Evolutionary conservation across 179 eudicot species (phyloP), one percentile per base, ranked within the genome.

Genomic region (Silene vulgaris): DNA sequence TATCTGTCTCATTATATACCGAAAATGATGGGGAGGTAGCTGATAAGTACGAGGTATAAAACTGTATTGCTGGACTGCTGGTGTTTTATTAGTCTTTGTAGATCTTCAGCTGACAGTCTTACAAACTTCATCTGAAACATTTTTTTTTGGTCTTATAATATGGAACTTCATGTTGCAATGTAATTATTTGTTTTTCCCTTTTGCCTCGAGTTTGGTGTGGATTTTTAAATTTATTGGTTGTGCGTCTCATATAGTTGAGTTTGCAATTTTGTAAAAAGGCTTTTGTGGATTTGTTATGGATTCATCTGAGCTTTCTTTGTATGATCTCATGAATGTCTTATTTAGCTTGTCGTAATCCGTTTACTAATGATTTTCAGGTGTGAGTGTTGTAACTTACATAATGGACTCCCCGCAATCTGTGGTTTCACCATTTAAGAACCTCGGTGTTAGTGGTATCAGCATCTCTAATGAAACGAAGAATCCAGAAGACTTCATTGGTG

Each of bases 321-420:
- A 23, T 26, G 9, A 43, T 50, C 20, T 35, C 43, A 16, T 37
- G 54, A 3, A 6, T 37, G 11, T 40, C 6, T 69, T 0, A 9
- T 26, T 50, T 61, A 29, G 35, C 32, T 43, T 70, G 35, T 14
- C 37, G 74, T 19, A 74, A 93, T 63, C 54, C 32, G 0, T 48
- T 35, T 73, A 1, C 19, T 21, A 26, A 29, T 63, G 28, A 61
- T 62, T 73, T 83, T 50, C 90, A 90, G 96, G 86, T 79, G 63
- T 97, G 89, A 89, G 75, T 93, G 95, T 65, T 75, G 32, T 69
- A 63, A 67, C 37, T 61, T 37, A 54, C 60, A 56, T 56, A 74
- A 95, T 95, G 99, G 90, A 95, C 76, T 95, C 98, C 71, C 98
- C 94, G 69, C 96, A 92, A 75, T 90, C 97, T 65, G 91, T 92